A percentile compares a stretch with the other conserved stretches of the same genome.
Evolutionary conservation across 768 basidiomycete species (phyloP).

Genomic region (Amanita exitialis): DNA sequence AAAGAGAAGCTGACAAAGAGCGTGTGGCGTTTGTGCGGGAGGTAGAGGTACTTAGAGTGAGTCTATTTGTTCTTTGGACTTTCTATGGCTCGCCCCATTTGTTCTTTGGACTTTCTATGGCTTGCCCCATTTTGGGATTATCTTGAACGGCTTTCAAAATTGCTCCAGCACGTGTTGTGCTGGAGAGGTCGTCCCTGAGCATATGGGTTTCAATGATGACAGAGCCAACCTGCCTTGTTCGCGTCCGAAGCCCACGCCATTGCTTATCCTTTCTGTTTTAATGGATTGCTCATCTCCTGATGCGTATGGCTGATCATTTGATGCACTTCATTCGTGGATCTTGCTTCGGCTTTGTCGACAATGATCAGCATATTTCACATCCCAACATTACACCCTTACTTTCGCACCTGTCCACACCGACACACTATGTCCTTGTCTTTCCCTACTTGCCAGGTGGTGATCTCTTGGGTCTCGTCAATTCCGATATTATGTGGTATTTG

Average conservation of each 20-base stretch:
- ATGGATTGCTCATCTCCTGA: not conserved
- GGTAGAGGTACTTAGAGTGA: conserved; percentile 73
- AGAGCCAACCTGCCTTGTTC: not conserved
- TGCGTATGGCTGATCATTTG: not conserved
- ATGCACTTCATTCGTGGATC: not conserved
- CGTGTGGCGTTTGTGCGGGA: conserved; percentile 73
- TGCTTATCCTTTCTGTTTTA: not conserved
- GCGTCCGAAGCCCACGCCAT: not conserved
- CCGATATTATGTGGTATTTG: conserved; percentile 32
- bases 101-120: not conserved
- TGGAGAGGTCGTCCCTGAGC: not conserved
- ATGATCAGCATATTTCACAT: conserved; percentile 60
- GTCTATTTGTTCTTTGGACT: conserved; percentile 15
- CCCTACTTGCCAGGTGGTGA: conserved; percentile 75
- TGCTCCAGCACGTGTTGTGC: not conserved
- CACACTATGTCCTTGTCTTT: conserved; percentile 71
- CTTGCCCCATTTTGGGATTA: conserved; percentile 6
- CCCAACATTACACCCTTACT: conserved; percentile 70
- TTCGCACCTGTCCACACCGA: conserved; percentile 57
- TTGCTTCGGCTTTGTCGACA: not conserved
- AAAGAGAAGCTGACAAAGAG: conserved; percentile 55
- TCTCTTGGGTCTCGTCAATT: conserved; percentile 66
- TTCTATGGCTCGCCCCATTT: conserved; percentile 2
- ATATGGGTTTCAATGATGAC: not conserved
- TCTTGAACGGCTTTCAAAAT: not conserved